Base-by-base conservation (phyloP, 2,329 filamentous ascomycete species). In the Aspergillus novoparasiticus region DNA sequence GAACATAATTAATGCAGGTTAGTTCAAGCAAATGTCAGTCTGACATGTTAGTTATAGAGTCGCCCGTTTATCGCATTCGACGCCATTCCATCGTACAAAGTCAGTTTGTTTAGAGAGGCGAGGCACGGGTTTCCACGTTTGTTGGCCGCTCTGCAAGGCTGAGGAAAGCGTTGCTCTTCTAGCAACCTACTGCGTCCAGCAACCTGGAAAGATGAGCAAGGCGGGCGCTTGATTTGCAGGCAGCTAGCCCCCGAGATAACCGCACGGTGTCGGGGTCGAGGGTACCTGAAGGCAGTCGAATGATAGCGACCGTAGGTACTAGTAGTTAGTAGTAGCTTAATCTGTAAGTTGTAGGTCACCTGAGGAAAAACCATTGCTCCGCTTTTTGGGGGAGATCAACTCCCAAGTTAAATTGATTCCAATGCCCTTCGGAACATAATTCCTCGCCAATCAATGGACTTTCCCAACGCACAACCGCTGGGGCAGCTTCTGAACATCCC, bases 331-430 rank as follows among this genome's bases (percentile, higher is more conserved):
- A 41, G 36, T 41, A 41, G 8, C 5, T 19, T 41, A 41, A 16
- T 41, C 39, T 16, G 16, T 41, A 41, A 41, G 16, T 41, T 6
- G 8, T 41, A n/a, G 28, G 30, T 53, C 50, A 32, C 19, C n/a
- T 53, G 50, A 26, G 51, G 51, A 55, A 54, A 55, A 55, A 55
- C 51, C 26, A 34, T 55, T 55, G 51, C 51, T 55, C 51, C 51
- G 21, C 32, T 39, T 55, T 39, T 41, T 2, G 23, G 11, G 32
- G 10, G 32, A 36, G 16, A 36, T 36, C 34, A 36, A 36, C 16
- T 16, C 12, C 34, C 34, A 36, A 16, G 34, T 16, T 36, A 39
- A 23, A 23, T 36, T 55, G 34, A 41, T 55, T 55, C 14, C 36
- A 41, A 36, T 14, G 5, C n/a, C 50, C 14, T 39, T 23, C 32